Conservation (phyloP, 1,284 basidiomycete genomes). For the Heliocybe sulcata region DNA sequence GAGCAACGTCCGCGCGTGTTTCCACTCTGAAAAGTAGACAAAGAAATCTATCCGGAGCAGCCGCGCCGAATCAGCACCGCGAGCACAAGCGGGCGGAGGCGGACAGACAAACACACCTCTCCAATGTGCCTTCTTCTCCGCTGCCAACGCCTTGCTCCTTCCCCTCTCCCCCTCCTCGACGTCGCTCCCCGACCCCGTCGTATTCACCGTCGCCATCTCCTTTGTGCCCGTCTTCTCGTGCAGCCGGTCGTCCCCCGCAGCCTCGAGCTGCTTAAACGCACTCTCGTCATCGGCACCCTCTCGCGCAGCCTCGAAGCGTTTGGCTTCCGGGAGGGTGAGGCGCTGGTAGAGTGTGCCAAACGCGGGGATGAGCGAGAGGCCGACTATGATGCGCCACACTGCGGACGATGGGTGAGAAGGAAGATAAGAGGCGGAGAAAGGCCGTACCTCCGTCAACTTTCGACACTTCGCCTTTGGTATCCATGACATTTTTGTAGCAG, state of each 20-base stretch:
- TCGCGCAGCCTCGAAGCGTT: constrained; percentile 42
- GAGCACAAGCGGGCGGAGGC: not conserved
- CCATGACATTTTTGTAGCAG: constrained; percentile 62
- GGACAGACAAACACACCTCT: not conserved
- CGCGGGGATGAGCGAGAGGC: constrained; percentile 48
- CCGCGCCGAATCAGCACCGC: not conserved
- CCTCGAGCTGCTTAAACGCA: constrained; percentile 16
- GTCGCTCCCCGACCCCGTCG: not conserved
- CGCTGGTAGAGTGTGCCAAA: constrained; percentile 65
- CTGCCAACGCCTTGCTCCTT: constrained; percentile 7
- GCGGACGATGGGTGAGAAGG: constrained; percentile 12
- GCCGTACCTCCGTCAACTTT: constrained; percentile 48
- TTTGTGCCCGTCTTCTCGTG: not conserved
- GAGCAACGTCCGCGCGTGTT: constrained; percentile 44
- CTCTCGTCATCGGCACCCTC: constrained; percentile 30
- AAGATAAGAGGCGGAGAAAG: constrained; percentile 6
- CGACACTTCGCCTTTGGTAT: constrained; percentile 43
- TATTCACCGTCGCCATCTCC: not conserved
- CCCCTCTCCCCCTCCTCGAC: not conserved
- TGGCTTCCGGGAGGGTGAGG: constrained; percentile 66
- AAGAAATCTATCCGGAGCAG: constrained; percentile 30
- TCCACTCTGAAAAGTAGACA: constrained; percentile 50
- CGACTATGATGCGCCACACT: constrained; percentile 44
- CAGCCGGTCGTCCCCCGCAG: not conserved
- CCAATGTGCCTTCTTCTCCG: constrained; percentile 27